These are phyloP conservation scores for Eimeria acervulina DNA, from an alignment of 169 alveolate species.

Conservation along the genomic window DNA sequence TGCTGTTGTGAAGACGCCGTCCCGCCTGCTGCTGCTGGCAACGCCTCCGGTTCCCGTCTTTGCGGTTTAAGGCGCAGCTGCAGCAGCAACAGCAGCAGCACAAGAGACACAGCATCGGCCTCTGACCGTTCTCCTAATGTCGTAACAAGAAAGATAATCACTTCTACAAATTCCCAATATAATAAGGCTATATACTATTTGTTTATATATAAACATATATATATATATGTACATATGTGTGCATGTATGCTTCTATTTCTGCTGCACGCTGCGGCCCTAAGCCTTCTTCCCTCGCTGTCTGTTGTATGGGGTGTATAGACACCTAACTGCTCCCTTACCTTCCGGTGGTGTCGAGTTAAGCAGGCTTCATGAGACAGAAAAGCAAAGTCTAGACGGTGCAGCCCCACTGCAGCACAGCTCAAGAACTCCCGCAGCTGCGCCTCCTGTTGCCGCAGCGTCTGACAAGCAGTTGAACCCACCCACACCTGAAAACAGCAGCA, in stretches of 20 bases:
- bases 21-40: neutral
- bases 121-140: too few species aligned
- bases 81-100: constrained; percentile 7
- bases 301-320: neutral
- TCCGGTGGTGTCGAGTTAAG: constrained; percentile 14
- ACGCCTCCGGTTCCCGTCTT: constrained; percentile 37
- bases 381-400: constrained; percentile 35
- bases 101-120: too few species aligned
- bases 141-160: too few species aligned
- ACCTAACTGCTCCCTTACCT: constrained; percentile 23
- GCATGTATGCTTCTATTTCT: neutral
- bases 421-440: constrained; percentile 56
- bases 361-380: constrained; percentile 62
- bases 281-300: neutral
- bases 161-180: too few species aligned
- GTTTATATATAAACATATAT: too few species aligned
- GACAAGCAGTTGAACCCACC: constrained; percentile 54
- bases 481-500: constrained; percentile 55
- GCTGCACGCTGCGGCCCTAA: neutral
- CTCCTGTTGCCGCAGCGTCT: constrained; percentile 75
- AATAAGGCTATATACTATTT: too few species aligned
- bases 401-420: constrained; percentile 5
- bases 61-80: constrained; percentile 69
- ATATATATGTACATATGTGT: too few species aligned
- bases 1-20: constrained; percentile 11